These are phyloP conservation scores for Ogataea haglerorum DNA, from an alignment of 805 yeast species.

Conservation along the genomic window DNA sequence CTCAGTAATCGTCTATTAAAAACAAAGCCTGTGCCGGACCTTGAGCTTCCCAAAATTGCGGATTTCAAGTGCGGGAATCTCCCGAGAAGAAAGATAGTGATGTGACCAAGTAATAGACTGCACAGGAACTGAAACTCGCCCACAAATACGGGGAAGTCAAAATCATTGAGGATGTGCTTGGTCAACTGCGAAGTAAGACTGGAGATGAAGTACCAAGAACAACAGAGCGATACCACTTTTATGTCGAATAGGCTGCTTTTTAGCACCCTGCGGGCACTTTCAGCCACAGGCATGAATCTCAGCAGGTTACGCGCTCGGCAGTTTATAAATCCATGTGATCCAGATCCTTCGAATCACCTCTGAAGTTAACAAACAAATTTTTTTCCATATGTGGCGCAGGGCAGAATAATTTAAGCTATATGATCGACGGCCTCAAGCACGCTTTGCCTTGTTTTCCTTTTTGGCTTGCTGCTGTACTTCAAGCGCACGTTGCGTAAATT, in stretches of 20 bases:
- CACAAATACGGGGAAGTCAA: conserved; percentile 59
- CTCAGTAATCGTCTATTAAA: conserved; percentile 40
- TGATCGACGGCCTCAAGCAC: background rate
- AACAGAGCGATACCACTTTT: conserved; percentile 42
- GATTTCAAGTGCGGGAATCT: conserved; percentile 11
- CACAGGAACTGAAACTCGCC: conserved; percentile 62
- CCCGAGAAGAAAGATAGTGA: conserved; percentile 11
- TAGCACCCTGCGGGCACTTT: background rate
- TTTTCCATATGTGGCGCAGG: conserved; percentile 6
- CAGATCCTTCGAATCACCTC: background rate
- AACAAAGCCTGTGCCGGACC: conserved; percentile 37
- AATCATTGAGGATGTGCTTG: conserved; percentile 49
- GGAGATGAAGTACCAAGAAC: conserved; percentile 60
- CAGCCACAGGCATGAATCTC: background rate
- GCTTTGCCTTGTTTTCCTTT: background rate
- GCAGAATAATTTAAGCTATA: background rate
- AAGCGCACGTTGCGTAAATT: conserved; percentile 23
- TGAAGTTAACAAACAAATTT: background rate
- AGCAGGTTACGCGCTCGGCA: background rate
- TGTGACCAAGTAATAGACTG: conserved; percentile 36
- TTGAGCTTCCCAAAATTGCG: conserved; percentile 51
- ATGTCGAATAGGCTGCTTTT: conserved; percentile 25
- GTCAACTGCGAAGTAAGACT: conserved; percentile 65
- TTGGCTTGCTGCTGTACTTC: conserved; percentile 18
- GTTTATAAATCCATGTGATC: background rate